These are phyloP conservation scores for Entomortierella lignicola DNA, from an alignment of 192 early-diverging fungal species.

Conservation along the genomic window DNA sequence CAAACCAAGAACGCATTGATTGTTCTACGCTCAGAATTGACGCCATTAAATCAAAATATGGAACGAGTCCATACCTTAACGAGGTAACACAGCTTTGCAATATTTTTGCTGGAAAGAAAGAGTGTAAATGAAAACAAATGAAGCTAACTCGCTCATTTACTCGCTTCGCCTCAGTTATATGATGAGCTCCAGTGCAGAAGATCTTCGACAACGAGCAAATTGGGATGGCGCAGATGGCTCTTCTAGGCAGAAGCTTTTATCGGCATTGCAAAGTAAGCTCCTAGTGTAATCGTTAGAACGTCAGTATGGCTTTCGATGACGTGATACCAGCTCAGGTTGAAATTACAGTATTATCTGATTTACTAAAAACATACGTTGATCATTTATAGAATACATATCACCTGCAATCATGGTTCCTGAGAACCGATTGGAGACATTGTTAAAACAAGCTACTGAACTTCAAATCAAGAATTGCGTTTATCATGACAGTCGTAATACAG, in stretches of 20 bases:
- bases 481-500: constrained; percentile 76
- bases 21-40: constrained; percentile 84
- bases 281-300: neutral
- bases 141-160: too few species aligned
- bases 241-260: constrained; percentile 73
- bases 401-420: constrained; percentile 90
- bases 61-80: constrained; percentile 81
- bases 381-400: constrained; percentile 78
- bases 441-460: constrained; percentile 81
- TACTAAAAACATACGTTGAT: too few species aligned
- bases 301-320: neutral
- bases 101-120: too few species aligned
- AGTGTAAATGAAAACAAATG: too few species aligned
- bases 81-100: too few species aligned
- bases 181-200: constrained; percentile 75
- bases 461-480: constrained; percentile 87
- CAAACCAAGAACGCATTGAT: constrained; percentile 78
- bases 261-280: constrained; percentile 72
- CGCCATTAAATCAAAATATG: constrained; percentile 75
- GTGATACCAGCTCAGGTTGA: too few species aligned
- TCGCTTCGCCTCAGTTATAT: constrained; percentile 70
- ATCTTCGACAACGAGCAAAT: constrained; percentile 71
- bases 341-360: neutral
- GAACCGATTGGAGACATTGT: constrained; percentile 82
- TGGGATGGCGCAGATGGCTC: constrained; percentile 86